Percentiles rank a stretch among this genome's conserved stretches.
These are phyloP conservation scores for Saccharomycopsis fodiens DNA, from an alignment of 805 yeast genomes.

Conservation along the genomic window DNA sequence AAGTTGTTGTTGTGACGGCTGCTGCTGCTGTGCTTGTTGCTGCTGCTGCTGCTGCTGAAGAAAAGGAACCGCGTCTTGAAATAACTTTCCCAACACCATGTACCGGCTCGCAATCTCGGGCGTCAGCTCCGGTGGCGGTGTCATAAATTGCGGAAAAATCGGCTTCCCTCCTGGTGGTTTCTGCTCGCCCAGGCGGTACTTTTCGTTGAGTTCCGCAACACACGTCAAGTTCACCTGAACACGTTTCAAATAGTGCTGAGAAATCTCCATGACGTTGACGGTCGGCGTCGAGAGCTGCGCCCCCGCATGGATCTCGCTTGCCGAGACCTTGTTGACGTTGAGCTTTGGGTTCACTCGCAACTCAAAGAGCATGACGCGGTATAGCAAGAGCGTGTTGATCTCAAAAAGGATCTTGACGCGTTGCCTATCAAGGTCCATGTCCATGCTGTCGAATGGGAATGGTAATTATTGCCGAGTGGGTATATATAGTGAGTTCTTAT, in stretches of 20 bases:
- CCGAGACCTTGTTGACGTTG: constrained; percentile 14
- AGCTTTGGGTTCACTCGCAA: constrained; percentile 12
- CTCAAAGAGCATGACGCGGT: constrained; percentile 15
- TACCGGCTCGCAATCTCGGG: constrained; percentile 13
- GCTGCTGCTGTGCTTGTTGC: constrained; percentile 13
- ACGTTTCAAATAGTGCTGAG: constrained; percentile 16
- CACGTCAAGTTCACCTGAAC: constrained; percentile 19
- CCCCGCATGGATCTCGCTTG: constrained; percentile 3
- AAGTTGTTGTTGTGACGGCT: not conserved
- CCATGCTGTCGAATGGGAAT: not conserved
- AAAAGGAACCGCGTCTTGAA: constrained; percentile 13
- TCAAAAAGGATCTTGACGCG: constrained; percentile 18
- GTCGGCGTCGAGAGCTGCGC: constrained; percentile 6
- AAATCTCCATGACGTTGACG: constrained; percentile 8
- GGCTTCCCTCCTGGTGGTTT: not conserved
- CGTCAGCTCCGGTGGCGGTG: constrained; percentile 18
- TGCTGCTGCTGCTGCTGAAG: constrained; percentile 18
- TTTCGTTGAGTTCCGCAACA: constrained; percentile 19
- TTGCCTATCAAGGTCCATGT: constrained; percentile 15
- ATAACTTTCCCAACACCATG: constrained; percentile 10
- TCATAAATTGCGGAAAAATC: constrained; percentile 14
- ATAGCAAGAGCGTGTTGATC: constrained; percentile 15
- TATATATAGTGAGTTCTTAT: not conserved
- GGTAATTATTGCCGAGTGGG: not conserved
- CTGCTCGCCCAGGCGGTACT: constrained; percentile 5